Base-by-base conservation (phyloP, 169 alveolate species). In the Plasmodium gonderi region DNA sequence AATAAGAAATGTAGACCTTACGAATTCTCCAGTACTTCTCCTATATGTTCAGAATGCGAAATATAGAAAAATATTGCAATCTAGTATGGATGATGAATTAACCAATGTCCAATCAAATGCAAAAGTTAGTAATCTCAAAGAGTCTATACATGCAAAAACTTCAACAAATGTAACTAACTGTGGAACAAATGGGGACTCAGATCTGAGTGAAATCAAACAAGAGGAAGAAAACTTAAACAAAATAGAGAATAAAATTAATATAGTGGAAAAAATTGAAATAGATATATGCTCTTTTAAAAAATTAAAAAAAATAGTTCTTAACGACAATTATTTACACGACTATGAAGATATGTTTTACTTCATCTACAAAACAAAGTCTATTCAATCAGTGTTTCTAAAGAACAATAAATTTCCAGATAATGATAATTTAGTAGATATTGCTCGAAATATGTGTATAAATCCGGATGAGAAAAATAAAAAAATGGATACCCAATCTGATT, bases 331-430 rank as follows among this genome's bases (percentile, higher is more conserved):
- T 67, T 67, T 87, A 23, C 51, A 87, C 68, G 87, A 76, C 45
- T 87, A 87, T 20, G 93, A 87, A 87, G 93, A 87, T 9, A 31
- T 87, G 38, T 75, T 87, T 75, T 75, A 45, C 68, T 87, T 87
- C 45, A 75, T 87, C 20, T 26, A 44, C 31, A 26, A 54, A 31
- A 65, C 47, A 31, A 87, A 74, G 26, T 60, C 85, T 23, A 29
- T 87, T 40, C 80, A 65, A 65, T 40, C 93, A 1, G 45, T 87
- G 36, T 87, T 49, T 47, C 7, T 87, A 75, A 87, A 87, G 65
- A 74, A 78, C 36, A 87, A 87, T 67, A 87, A 87, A 54, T 87
- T 51, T 44, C 36, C 72, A 0, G 93, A 87, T 68, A 87, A 78
- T 17, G 68, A 38, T 20, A 67, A 87, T 3, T 60, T 87, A 31